A percentile compares a stretch with the other conserved stretches of the same genome.
phyloP scores from a whole-genome alignment of 164 flowering plant genomes.

The Vitis vinifera region ASM3070453v1 NC_081805.1:15375501-15376000 shows the following conservation, averaged over 20 bases:
- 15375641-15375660: neutral
- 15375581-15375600: neutral
- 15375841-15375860: slow-evolving; percentile 81
- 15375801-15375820: slow-evolving; percentile 99
- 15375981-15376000: no score
- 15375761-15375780: slow-evolving; percentile 85
- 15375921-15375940: neutral
- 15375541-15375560: neutral
- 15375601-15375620: neutral
- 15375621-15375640: neutral
- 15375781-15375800: slow-evolving; percentile 98
- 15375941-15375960: neutral
- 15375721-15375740: slow-evolving; percentile 85
- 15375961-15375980: no score
- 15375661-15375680: slow-evolving; percentile 64
- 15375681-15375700: slow-evolving; percentile 99
- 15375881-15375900: slow-evolving; percentile 74
- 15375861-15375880: slow-evolving; percentile 74
- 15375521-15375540: neutral
- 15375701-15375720: slow-evolving; percentile 86
- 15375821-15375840: slow-evolving; percentile 99
- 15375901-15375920: slow-evolving; percentile 54
- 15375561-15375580: neutral
- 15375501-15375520: neutral
- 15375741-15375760: slow-evolving; percentile 56